Percentiles rank a stretch among this genome's conserved stretches.
Evolutionary conservation across 305 asterid genomes (phyloP).

Genomic region (Fraxinus paxiana): DNA sequence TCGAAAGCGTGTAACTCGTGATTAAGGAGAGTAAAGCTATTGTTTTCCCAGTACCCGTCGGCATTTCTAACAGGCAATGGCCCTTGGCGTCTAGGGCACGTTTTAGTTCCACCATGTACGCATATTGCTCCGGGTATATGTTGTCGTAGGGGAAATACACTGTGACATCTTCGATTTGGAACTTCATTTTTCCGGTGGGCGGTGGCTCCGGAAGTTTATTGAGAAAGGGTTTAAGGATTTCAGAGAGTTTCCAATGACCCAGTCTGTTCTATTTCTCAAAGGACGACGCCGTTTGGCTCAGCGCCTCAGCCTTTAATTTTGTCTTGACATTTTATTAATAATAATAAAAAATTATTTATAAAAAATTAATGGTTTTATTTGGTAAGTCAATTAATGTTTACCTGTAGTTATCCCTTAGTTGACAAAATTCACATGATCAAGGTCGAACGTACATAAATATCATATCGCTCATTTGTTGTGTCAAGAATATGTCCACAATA

Average conservation of each 20-base stretch:
- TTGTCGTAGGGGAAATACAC: slow-evolving; percentile 90
- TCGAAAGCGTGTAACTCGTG: slow-evolving; percentile 77
- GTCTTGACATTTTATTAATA: background rate
- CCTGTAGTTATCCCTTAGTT: background rate
- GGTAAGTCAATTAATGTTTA: background rate
- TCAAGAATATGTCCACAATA: background rate
- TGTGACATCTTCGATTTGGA: slow-evolving; percentile 87
- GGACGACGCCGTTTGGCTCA: background rate
- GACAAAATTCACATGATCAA: background rate
- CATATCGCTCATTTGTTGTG: background rate
- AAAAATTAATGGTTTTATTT: background rate
- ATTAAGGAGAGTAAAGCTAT: slow-evolving; percentile 80
- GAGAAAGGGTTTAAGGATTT: background rate
- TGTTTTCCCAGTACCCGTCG: slow-evolving; percentile 95
- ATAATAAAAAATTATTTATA: background rate
- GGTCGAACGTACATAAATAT: background rate
- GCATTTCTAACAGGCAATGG: slow-evolving; percentile 92
- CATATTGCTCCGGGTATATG: slow-evolving; percentile 92
- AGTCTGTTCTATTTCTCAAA: background rate
- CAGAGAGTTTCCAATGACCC: background rate
- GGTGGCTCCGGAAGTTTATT: slow-evolving; percentile 4
- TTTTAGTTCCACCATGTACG: slow-evolving; percentile 90
- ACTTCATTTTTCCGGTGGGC: slow-evolving; percentile 51
- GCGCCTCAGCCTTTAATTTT: background rate
- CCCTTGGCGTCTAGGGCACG: slow-evolving; percentile 94